Conservation (phyloP, 2,329 filamentous ascomycete genomes). For the Fusarium veterinarium region DNA sequence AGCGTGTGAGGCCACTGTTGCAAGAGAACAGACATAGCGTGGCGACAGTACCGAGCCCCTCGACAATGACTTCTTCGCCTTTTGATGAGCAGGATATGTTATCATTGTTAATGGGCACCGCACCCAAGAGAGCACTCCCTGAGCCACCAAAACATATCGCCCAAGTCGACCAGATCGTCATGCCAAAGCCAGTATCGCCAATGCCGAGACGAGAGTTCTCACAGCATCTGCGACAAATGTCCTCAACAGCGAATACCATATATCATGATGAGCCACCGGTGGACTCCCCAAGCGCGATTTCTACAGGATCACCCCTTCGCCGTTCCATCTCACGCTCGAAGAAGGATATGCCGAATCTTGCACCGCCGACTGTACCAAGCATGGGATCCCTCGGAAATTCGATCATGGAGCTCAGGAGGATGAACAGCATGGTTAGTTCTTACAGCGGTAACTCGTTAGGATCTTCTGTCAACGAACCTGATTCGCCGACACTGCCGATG, state of each 20-base stretch:
- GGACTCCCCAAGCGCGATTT: constrained; percentile 29
- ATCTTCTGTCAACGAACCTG: constrained; percentile 45
- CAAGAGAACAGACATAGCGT: constrained; percentile 29
- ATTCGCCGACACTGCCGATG: constrained; percentile 56
- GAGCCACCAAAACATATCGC: constrained; percentile 45
- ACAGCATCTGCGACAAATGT: constrained; percentile 39
- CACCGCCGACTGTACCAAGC: constrained; percentile 4
- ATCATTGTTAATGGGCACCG: constrained; percentile 44
- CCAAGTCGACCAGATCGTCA: constrained; percentile 43
- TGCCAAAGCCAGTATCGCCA: constrained; percentile 47
- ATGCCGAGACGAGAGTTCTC: constrained; percentile 32
- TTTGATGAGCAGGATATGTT: constrained; percentile 51
- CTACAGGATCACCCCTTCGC: constrained; percentile 41
- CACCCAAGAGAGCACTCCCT: constrained; percentile 45
- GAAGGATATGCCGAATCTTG: constrained; percentile 22
- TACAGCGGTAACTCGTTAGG: constrained; percentile 55
- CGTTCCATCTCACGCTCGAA: constrained; percentile 28
- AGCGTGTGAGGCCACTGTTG: constrained; percentile 11
- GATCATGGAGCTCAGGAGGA: constrained; percentile 65
- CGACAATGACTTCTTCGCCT: constrained; percentile 46
- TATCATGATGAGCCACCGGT: constrained; percentile 29
- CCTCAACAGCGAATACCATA: constrained; percentile 42
- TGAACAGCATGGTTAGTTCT: constrained; percentile 65
- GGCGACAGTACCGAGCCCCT: constrained; percentile 24
- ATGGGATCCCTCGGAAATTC: constrained; percentile 52